Base-by-base conservation (phyloP, 139 green algal species). In the Astrephomene gubernaculifera region DNA sequence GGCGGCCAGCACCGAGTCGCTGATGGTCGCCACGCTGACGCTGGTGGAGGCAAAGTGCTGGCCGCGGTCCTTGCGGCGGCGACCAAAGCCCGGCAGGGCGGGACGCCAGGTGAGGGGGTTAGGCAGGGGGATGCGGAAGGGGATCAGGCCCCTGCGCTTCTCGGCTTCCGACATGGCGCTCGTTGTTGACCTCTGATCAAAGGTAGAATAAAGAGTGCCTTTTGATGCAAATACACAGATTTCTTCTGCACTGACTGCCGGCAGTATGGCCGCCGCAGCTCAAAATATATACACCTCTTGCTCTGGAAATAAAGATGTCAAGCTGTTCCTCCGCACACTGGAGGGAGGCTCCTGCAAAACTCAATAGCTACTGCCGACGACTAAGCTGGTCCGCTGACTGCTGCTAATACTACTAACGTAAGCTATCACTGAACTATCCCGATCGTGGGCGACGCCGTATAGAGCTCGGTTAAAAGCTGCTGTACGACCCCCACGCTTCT, bases 141-240 rank as follows among this genome's bases (percentile, higher is more conserved):
- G 87, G 71, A 87, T 79, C 24, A 75, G 35, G 14, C 71, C 49
- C 45, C 79, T 43, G 12, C 65, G 79, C 79, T 86, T 86, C 79
- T 86, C 79, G 27, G 33, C 41, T 10, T 76, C 64, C 14, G 79
- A 54, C 79, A 86, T 86, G 38, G 49, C n/a, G 31, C 29, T 72
- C 36, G n/a, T 38, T 12, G 53, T 36, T 76, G 39, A 12, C 31
- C 14, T 12, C 14, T 9, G 35, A 29, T 9, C 22, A 4, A 24
- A 35, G 25, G 2, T 52, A 35, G 35, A 35, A n/a, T 69, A 49
- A 71, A 54, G 14, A 44, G 71, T n/a, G 17, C 9, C 35, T 24
- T 45, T 49, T 1, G 21, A 39, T 71, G 72, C 72, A 33, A 64
- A 68, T 81, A 33, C 70, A 57, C 49, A 57, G 27, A 54, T 54